These are phyloP conservation scores for Ilex aquifolium DNA, from an alignment of 257 asterid genomes.

Conservation along the genomic window DNA sequence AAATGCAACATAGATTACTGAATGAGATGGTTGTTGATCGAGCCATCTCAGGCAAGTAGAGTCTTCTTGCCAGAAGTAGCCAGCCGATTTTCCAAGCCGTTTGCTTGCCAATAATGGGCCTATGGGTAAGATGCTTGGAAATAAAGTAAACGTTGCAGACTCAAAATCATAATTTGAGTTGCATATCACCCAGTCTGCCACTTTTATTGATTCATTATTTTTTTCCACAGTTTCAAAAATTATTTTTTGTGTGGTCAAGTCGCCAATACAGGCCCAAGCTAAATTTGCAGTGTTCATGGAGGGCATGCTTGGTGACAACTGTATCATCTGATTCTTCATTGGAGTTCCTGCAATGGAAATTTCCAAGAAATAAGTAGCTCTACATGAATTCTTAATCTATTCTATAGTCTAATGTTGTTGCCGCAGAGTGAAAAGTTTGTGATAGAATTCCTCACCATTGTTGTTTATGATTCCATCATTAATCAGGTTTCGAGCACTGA, in stretches of 20 bases:
- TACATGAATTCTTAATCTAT: no score
- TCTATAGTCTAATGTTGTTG: no score
- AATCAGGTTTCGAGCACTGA: constrained; percentile 26
- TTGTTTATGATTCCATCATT: constrained; percentile 42
- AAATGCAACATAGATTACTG: constrained; percentile 40
- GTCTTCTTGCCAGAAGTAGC: constrained; percentile 38
- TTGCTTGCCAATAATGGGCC: constrained; percentile 33
- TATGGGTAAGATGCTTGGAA: constrained; percentile 23
- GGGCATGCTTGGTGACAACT: constrained; percentile 27
- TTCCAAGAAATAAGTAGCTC: background rate
- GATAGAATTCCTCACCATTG: constrained; percentile 27
- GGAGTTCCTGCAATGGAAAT: constrained; percentile 22
- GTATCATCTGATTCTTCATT: constrained; percentile 12
- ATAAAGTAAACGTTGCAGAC: constrained; percentile 27
- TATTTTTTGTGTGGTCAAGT: constrained; percentile 4
- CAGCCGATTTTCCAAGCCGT: constrained; percentile 16
- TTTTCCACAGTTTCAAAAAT: constrained; percentile 18
- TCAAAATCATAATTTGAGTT: constrained; percentile 30
- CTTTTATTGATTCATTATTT: constrained; percentile 9
- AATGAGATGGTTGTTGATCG: constrained; percentile 25
- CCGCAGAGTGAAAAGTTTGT: no score
- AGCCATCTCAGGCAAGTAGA: constrained; percentile 30
- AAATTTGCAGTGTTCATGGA: constrained; percentile 26
- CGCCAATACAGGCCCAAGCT: constrained; percentile 19
- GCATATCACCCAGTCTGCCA: constrained; percentile 28